Base-by-base conservation (phyloP, 495 filamentous ascomycete species). In the Hyphodiscus hymeniophilus region DNA sequence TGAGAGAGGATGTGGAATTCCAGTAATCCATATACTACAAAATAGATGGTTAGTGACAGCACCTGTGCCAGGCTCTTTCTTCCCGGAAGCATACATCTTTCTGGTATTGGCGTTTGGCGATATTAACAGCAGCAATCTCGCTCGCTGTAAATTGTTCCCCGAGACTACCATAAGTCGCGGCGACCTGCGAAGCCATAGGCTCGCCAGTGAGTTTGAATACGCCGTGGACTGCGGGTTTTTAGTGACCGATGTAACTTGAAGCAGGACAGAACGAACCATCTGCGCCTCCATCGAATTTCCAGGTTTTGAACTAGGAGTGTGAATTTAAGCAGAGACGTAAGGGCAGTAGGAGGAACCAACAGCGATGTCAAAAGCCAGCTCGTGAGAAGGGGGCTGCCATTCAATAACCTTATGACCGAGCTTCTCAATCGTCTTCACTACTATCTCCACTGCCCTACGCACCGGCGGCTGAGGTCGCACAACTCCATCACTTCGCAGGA, bases 11-110 rank as follows among this genome's bases (percentile, higher is more conserved):
- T 0, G 80, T 85, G 35, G 62, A 73, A 52, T 82, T 80, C 82
- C 82, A 86, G 62, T 83, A 85, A 26, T 81, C 79, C 42, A 45
- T n/a, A 7, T 58, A 51, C 71, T n/a, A n/a, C n/a, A n/a, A n/a
- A n/a, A n/a, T n/a, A n/a, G n/a, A n/a, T n/a, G n/a, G n/a, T n/a
- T n/a, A n/a, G n/a, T n/a, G n/a, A n/a, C n/a, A n/a, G n/a, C n/a
- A n/a, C n/a, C n/a, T n/a, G n/a, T n/a, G n/a, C n/a, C n/a, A n/a
- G n/a, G n/a, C n/a, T n/a, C n/a, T n/a, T 80, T 71, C 51, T 84
- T 84, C 36, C n/a, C n/a, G n/a, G n/a, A n/a, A n/a, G n/a, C n/a
- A n/a, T n/a, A n/a, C n/a, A n/a, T 72, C 67, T 55, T 80, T 82
- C 59, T 79, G 75, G 43, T 73, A 72, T 36, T 76, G 64, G 8